Evolutionary conservation across 2,329 filamentous ascomycete species (phyloP).

Genomic region (Knufia petricola): DNA sequence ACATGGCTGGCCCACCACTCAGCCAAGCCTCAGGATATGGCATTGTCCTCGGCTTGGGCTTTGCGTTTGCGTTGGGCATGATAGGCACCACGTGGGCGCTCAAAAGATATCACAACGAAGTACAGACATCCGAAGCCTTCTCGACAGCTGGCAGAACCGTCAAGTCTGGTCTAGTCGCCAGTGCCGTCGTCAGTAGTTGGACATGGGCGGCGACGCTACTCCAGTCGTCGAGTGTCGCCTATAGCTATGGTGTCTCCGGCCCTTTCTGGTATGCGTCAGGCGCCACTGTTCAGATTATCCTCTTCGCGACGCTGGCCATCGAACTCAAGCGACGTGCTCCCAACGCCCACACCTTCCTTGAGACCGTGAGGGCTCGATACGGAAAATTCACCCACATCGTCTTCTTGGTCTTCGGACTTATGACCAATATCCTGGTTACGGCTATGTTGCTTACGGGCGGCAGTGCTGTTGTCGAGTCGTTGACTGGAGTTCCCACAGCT

Average conservation of each 20-base stretch:
- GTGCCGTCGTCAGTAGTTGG: constrained; percentile 87
- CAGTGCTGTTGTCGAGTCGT: constrained; percentile 59
- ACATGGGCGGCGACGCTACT: constrained; percentile 82
- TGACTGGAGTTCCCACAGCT: constrained; percentile 66
- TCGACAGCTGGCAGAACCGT: constrained; percentile 79
- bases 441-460: constrained; percentile 83
- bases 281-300: constrained; percentile 77
- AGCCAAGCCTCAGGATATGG: constrained; percentile 64
- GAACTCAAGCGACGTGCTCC: constrained; percentile 78
- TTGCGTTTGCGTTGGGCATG: constrained; percentile 66
- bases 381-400: constrained; percentile 63
- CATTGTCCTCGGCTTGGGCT: constrained; percentile 64
- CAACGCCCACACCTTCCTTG: constrained; percentile 76
- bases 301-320: constrained; percentile 85
- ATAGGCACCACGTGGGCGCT: constrained; percentile 62
- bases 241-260: constrained; percentile 61
- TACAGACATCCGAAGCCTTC: constrained; percentile 90
- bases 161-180: constrained; percentile 78
- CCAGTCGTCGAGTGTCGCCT: constrained; percentile 71
- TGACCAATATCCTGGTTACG: constrained; percentile 79
- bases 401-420: constrained; percentile 71
- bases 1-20: constrained; percentile 16
- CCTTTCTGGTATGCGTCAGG: constrained; percentile 60
- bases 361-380: constrained; percentile 74
- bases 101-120: constrained; percentile 58